phyloP scores from a whole-genome alignment of 192 early-diverging fungal genomes.

The Geranomyces michiganensis region DNA sequence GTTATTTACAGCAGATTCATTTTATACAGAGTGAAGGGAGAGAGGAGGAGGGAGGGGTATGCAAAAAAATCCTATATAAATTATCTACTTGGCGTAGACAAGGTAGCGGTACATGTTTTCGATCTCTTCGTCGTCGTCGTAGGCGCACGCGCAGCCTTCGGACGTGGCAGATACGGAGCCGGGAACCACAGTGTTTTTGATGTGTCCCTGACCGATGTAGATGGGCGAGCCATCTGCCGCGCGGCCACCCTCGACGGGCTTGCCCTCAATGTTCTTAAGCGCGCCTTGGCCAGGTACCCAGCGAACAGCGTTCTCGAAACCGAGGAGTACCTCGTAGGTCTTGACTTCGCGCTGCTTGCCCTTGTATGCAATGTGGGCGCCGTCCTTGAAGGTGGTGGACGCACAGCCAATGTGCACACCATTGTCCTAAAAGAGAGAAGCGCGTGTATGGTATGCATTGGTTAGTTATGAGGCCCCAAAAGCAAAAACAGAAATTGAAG shows the following conservation, averaged over 20 bases:
- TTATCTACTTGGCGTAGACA: constrained; percentile 10
- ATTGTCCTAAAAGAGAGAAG: no score
- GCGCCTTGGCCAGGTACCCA: constrained; percentile 54
- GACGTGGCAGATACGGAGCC: constrained; percentile 41
- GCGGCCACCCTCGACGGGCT: constrained; percentile 59
- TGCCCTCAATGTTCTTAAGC: constrained; percentile 45
- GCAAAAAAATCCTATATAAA: neutral
- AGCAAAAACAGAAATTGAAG: neutral
- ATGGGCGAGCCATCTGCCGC: constrained; percentile 60
- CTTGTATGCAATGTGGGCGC: constrained; percentile 55
- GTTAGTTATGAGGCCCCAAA: neutral
- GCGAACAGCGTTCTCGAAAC: constrained; percentile 56
- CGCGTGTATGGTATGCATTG: no score
- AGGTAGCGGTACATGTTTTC: constrained; percentile 31
- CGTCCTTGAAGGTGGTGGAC: constrained; percentile 31
- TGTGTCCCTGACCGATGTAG: constrained; percentile 54
- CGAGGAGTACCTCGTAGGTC: constrained; percentile 65
- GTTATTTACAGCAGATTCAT: no score
- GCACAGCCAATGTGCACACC: constrained; percentile 47
- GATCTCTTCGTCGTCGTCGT: constrained; percentile 32
- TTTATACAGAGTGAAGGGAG: no score
- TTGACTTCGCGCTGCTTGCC: constrained; percentile 54
- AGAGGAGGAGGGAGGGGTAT: no score
- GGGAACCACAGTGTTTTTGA: constrained; percentile 56
- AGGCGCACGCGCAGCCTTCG: constrained; percentile 27